Evolutionary conservation across 768 basidiomycete species (phyloP).

Genomic region (Lentinus brumalis): DNA sequence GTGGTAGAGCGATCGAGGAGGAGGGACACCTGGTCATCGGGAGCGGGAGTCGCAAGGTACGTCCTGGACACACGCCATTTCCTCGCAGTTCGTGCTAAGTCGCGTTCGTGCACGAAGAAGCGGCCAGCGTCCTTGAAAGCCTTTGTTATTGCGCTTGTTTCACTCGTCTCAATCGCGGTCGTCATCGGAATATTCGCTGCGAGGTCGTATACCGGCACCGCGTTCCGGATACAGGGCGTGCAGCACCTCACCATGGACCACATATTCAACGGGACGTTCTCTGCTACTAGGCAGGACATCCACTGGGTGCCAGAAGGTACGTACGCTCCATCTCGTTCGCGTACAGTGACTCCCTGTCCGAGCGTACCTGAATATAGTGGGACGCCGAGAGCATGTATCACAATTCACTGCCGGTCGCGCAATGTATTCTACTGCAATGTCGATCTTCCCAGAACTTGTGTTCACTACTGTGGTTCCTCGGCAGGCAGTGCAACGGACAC

Average conservation of each 20-base stretch:
- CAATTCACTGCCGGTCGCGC: too few species aligned
- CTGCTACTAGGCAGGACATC: slow-evolving; percentile 45
- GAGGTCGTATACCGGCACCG: slow-evolving; percentile 61
- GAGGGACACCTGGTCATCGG: slow-evolving; percentile 39
- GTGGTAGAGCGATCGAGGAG: slow-evolving; percentile 45
- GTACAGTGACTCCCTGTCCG: too few species aligned
- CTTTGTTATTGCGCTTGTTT: slow-evolving; percentile 61
- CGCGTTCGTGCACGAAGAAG: slow-evolving; percentile 29
- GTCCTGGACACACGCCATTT: slow-evolving; percentile 27
- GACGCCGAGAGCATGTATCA: too few species aligned
- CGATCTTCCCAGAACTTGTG: too few species aligned
- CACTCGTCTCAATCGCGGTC: slow-evolving; percentile 61
- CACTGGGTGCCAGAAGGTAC: slow-evolving; percentile 93
- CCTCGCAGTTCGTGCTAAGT: slow-evolving; percentile 1
- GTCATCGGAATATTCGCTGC: slow-evolving; percentile 82
- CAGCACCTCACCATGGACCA: slow-evolving; percentile 84
- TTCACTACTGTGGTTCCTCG: too few species aligned
- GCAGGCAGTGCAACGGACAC: too few species aligned
- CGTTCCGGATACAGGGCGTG: slow-evolving; percentile 53
- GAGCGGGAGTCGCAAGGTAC: slow-evolving; percentile 34
- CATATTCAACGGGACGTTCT: slow-evolving; percentile 91
- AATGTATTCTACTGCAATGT: too few species aligned
- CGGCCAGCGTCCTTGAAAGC: slow-evolving; percentile 56
- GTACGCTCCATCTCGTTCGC: slow-evolving; percentile 19
- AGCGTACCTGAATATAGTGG: too few species aligned